Conservation (phyloP, 2,329 filamentous ascomycete genomes). For the Cryphonectria carpinicola region DNA sequence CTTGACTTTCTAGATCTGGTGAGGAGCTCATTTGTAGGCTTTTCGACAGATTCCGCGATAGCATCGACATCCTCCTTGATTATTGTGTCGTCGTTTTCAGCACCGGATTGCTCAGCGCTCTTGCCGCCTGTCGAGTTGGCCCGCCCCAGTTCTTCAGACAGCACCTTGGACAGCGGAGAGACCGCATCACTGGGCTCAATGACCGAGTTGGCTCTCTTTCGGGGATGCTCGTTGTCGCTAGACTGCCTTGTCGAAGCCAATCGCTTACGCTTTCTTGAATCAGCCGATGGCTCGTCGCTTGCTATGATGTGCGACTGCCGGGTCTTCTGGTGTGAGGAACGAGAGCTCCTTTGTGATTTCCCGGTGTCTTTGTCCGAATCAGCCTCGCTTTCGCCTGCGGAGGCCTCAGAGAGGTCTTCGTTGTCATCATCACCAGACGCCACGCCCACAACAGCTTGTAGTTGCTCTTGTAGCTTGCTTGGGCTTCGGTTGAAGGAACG, state of each 20-base stretch:
- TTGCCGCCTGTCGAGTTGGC: conserved; percentile 41
- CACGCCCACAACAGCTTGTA: conserved; percentile 39
- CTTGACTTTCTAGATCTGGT: conserved; percentile 32
- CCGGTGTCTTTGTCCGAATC: conserved; percentile 38
- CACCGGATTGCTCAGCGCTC: conserved; percentile 46
- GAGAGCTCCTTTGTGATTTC: conserved; percentile 35
- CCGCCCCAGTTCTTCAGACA: conserved; percentile 41
- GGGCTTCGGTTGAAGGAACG: conserved; percentile 67
- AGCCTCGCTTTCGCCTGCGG: conserved; percentile 43
- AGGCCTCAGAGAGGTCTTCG: conserved; percentile 44
- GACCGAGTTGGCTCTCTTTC: conserved; percentile 59
- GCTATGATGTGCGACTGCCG: conserved; percentile 28
- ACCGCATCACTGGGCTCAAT: conserved; percentile 43
- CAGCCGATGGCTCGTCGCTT: conserved; percentile 40
- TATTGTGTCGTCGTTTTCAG: conserved; percentile 49
- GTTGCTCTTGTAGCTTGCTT: conserved; percentile 71
- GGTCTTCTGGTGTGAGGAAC: conserved; percentile 30
- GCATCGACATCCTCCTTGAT: conserved; percentile 45
- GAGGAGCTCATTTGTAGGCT: conserved; percentile 28
- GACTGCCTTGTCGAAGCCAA: conserved; percentile 49
- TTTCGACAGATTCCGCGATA: conserved; percentile 34
- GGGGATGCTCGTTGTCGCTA: conserved; percentile 52
- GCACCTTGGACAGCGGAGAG: conserved; percentile 37
- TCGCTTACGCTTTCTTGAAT: conserved; percentile 56
- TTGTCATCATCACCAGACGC: conserved; percentile 46